These are phyloP conservation scores for Asclepias syriaca DNA, from an alignment of 257 asterid genomes.

Conservation along the genomic window DNA sequence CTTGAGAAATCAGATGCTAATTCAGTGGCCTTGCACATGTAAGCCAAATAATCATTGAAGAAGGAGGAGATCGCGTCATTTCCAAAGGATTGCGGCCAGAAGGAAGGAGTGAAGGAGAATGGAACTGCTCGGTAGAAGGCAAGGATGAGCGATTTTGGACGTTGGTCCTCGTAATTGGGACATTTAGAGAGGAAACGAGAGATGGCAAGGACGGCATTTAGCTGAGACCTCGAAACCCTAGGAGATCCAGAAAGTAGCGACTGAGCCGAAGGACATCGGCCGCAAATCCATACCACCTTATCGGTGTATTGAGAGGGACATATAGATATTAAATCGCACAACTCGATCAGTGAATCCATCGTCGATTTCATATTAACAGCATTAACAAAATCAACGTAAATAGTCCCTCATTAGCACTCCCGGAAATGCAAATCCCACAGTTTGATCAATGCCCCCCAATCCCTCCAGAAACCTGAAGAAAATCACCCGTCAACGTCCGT, in stretches of 20 bases:
- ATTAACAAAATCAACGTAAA: conserved; percentile 4
- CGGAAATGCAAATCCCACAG: conserved; percentile 1
- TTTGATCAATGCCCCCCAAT: conserved; percentile 6
- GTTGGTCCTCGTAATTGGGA: conserved; percentile 46
- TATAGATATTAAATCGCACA: conserved; percentile 76
- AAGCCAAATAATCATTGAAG: conserved; percentile 52
- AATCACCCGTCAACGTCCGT: not conserved
- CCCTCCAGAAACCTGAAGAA: not conserved
- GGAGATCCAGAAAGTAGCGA: conserved; percentile 65
- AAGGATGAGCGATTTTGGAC: conserved; percentile 63
- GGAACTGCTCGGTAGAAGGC: conserved; percentile 84
- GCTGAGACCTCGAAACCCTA: conserved; percentile 78
- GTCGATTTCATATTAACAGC: not conserved
- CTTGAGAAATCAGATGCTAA: conserved; percentile 53
- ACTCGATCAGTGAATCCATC: conserved; percentile 86
- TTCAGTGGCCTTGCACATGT: conserved; percentile 54
- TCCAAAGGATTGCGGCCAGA: conserved; percentile 90
- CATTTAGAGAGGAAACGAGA: conserved; percentile 80
- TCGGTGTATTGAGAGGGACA: conserved; percentile 56
- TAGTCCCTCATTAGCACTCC: not conserved
- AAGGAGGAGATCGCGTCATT: conserved; percentile 57
- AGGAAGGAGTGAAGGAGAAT: conserved; percentile 44
- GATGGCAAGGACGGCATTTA: conserved; percentile 69
- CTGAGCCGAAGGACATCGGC: conserved; percentile 87
- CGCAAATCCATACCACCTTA: conserved; percentile 80